Percentiles rank a stretch among this genome's conserved stretches.
Conservation (phyloP, 2,329 filamentous ascomycete genomes). For the Thelonectria olida region DNA sequence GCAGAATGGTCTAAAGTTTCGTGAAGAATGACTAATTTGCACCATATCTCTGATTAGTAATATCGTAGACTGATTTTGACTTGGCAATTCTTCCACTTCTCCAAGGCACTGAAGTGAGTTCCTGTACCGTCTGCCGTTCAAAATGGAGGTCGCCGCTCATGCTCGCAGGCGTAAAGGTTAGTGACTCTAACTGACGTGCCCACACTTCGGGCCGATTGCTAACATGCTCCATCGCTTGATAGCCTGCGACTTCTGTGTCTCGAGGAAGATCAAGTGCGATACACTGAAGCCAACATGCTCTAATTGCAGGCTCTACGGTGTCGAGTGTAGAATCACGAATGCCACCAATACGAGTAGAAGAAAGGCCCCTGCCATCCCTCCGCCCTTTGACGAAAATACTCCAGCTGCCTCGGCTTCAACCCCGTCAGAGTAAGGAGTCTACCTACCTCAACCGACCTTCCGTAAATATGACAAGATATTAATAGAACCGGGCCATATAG, state of each 20-base stretch:
- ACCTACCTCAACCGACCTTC: not conserved
- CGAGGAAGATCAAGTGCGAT: slow-evolving; percentile 51
- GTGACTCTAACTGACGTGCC: not conserved
- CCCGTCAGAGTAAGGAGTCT: not conserved
- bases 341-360: slow-evolving; percentile 5
- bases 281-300: slow-evolving; percentile 47
- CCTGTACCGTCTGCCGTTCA: not conserved
- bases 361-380: not conserved
- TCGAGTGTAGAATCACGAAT: slow-evolving; percentile 35
- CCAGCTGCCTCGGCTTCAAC: not conserved
- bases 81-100: not conserved
- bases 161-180: not conserved
- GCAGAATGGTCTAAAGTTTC: no score
- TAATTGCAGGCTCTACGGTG: slow-evolving; percentile 47
- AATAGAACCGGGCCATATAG: not conserved
- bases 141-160: not conserved
- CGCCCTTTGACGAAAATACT: not conserved
- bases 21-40: no score
- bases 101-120: not conserved
- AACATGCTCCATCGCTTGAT: not conserved
- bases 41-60: no score
- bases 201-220: not conserved
- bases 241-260: slow-evolving; percentile 47
- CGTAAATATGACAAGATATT: not conserved
- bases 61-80: not conserved